Base-by-base conservation (phyloP, 1,139 yeast species). In the Geotrichum reessii region DNA sequence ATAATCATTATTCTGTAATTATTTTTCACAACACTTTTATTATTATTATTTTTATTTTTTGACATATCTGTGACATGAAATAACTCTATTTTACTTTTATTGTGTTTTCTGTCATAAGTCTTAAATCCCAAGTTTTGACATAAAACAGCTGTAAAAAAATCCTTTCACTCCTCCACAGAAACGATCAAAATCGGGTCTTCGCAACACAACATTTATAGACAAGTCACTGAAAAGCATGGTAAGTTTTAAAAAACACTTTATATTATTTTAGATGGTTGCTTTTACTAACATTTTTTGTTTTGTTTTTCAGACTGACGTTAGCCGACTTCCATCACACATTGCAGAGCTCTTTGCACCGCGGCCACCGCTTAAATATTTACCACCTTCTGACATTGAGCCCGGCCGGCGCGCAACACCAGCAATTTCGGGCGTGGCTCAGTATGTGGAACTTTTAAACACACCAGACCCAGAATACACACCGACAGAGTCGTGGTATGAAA, bases 331-430 rank as follows among this genome's bases (percentile, higher is more conserved):
- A 1, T 76, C 81, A 0, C 81, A 80, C 63, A 81, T 87, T 52
- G 82, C 84, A 56, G 78, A 79, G 67, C 79, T 89, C 51, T 90
- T 90, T 68, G 79, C 79, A 31, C 87, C 95, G 4, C 77, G 82
- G 56, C 85, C 87, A 3, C 95, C 95, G n/a, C 71, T 85, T 14
- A 77, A 78, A 42, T 81, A 77, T 64, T 67, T 79, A 1, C 74
- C 73, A 27, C 87, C 87, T 1, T 66, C 74, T 1, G 96, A 88
- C 68, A 73, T 76, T 55, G 78, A 83, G 0, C 80, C 82, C 0
- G 79, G 76, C 47, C 55, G 75, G 33, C 73, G 96, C 22, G 67
- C 76, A 3, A 84, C 87, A 0, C 68, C 75, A 0, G 59, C 69
- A 25, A 78, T 89, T 6, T 66, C 83, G 0, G 89, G 90, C 0